phyloP scores from a whole-genome alignment of 495 filamentous ascomycete species.

The Hypoxylon subgilvum region DNA sequence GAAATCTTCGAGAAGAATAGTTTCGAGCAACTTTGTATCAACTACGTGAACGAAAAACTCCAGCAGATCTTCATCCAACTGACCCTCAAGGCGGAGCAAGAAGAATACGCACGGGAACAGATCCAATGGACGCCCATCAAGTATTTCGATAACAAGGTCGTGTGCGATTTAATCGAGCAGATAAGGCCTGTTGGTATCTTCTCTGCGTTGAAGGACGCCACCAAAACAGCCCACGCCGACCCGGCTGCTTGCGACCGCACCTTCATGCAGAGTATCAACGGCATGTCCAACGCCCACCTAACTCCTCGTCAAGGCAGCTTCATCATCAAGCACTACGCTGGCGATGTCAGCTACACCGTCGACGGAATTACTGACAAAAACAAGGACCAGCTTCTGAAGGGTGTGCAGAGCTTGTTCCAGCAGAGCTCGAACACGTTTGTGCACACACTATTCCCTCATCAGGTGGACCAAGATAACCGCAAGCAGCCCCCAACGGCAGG shows the following conservation, averaged over 20 bases:
- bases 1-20: slow-evolving; percentile 99
- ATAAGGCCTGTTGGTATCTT: slow-evolving; percentile 92
- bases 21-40: slow-evolving; percentile 99
- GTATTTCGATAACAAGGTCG: slow-evolving; percentile 99
- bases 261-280: slow-evolving; percentile 89
- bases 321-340: slow-evolving; percentile 98
- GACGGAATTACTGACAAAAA: slow-evolving; percentile 99
- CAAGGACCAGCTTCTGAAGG: slow-evolving; percentile 96
- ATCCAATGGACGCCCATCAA: slow-evolving; percentile 99
- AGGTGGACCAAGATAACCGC: slow-evolving; percentile 95
- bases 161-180: slow-evolving; percentile 96
- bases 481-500: slow-evolving; percentile 92
- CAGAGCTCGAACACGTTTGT: slow-evolving; percentile 84
- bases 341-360: slow-evolving; percentile 94
- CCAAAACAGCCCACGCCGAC: slow-evolving; percentile 95
- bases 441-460: slow-evolving; percentile 84
- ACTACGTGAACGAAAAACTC: slow-evolving; percentile 99
- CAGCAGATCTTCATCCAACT: slow-evolving; percentile 99
- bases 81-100: slow-evolving; percentile 95
- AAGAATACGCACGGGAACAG: slow-evolving; percentile 94
- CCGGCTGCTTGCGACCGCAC: slow-evolving; percentile 92
- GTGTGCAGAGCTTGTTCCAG: slow-evolving; percentile 85
- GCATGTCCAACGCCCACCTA: slow-evolving; percentile 88
- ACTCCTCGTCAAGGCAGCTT: slow-evolving; percentile 93
- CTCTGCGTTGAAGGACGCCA: slow-evolving; percentile 95